Evolutionary conservation across 306 rosid species (phyloP).

Genomic region (Prunus kanzakura): DNA sequence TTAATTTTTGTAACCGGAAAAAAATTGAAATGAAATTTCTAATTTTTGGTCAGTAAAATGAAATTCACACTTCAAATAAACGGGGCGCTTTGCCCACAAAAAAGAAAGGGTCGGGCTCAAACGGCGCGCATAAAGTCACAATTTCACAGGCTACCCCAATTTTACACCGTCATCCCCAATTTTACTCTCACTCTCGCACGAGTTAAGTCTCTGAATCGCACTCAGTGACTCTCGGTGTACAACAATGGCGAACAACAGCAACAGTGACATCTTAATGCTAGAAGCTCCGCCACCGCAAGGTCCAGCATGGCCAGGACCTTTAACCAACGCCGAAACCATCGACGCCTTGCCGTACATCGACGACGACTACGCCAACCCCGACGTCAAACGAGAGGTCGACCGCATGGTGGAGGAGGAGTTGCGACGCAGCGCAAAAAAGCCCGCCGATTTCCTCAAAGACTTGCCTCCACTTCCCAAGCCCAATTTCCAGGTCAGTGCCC

Average conservation of each 20-base stretch:
- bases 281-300: slow-evolving; percentile 68
- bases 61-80: too few relatives aligned
- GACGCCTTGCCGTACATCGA: slow-evolving; percentile 96
- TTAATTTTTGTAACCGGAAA: too few relatives aligned
- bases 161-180: neutral
- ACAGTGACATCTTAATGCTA: slow-evolving; percentile 61
- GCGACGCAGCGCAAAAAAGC: slow-evolving; percentile 84
- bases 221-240: neutral
- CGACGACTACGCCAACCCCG: slow-evolving; percentile 68
- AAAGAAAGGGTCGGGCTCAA: too few relatives aligned
- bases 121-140: too few relatives aligned
- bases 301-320: slow-evolving; percentile 35
- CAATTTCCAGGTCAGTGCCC: slow-evolving; percentile 50
- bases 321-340: slow-evolving; percentile 58
- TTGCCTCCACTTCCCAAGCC: slow-evolving; percentile 75
- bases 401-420: slow-evolving; percentile 87
- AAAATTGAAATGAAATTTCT: too few relatives aligned
- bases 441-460: slow-evolving; percentile 88
- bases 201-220: neutral
- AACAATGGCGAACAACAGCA: slow-evolving; percentile 47
- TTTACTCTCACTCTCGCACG: neutral
- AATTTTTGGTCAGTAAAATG: too few relatives aligned
- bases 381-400: slow-evolving; percentile 80
- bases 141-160: too few relatives aligned
- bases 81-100: too few relatives aligned